These are phyloP conservation scores for Phialophora verrucosa DNA, from an alignment of 2,329 filamentous ascomycete genomes.

Conservation along the genomic window DNA sequence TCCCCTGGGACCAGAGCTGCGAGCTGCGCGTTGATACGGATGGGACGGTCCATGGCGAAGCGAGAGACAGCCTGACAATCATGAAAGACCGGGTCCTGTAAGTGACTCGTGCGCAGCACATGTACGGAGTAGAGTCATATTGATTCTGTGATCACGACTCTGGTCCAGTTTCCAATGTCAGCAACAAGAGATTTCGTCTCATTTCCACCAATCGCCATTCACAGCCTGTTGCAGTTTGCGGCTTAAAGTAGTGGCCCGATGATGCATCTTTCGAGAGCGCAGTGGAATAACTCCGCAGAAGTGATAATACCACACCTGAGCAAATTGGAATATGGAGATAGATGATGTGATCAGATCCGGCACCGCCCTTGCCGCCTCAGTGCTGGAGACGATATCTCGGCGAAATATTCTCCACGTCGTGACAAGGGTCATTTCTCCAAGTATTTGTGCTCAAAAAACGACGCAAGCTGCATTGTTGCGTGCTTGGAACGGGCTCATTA, in stretches of 20 bases:
- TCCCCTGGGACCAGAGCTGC: background rate
- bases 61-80: background rate
- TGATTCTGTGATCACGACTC: background rate
- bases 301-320: background rate
- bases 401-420: background rate
- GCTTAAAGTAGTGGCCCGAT: background rate
- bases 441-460: background rate
- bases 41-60: background rate
- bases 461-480: background rate
- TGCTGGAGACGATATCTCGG: background rate
- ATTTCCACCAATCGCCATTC: background rate
- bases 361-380: background rate
- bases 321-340: background rate
- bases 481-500: background rate
- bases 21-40: background rate
- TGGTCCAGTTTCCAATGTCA: background rate
- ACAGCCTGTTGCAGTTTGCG: background rate
- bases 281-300: background rate
- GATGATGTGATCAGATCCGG: slow-evolving; percentile 5
- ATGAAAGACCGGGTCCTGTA: background rate
- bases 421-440: background rate
- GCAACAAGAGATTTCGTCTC: background rate
- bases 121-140: background rate
- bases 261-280: background rate
- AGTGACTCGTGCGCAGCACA: background rate